Percentiles rank a stretch among this genome's conserved stretches.
Evolutionary conservation across 2,329 filamentous ascomycete species (phyloP).

Genomic region (Huntiella moniliformis): DNA sequence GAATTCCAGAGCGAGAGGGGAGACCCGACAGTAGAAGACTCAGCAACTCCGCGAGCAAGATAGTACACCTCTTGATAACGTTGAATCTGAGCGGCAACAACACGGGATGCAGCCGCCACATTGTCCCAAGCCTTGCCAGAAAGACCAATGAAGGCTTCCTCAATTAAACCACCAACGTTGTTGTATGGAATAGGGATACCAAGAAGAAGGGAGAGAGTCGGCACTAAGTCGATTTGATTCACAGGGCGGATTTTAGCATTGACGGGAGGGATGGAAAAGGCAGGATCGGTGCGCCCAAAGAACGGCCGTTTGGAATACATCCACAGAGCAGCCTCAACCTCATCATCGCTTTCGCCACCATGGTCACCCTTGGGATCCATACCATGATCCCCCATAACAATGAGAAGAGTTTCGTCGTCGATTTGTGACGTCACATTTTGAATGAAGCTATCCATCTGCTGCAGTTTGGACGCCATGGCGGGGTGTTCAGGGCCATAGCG

Average conservation of each 20-base stretch:
- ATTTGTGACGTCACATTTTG: constrained; percentile 50
- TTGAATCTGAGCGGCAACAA: constrained; percentile 71
- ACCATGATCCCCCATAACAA: constrained; percentile 98
- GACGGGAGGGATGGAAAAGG: constrained; percentile 37
- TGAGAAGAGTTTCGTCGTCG: constrained; percentile 70
- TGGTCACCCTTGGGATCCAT: constrained; percentile 98
- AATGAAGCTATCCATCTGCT: constrained; percentile 75
- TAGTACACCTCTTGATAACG: constrained; percentile 78
- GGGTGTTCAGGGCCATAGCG: constrained; percentile 84
- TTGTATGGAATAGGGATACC: constrained; percentile 93
- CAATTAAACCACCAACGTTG: constrained; percentile 79
- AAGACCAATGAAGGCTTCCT: constrained; percentile 69
- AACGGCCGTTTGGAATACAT: constrained; percentile 85
- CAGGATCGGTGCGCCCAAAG: constrained; percentile 58
- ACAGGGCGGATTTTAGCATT: constrained; percentile 60
- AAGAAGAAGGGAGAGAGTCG: constrained; percentile 70
- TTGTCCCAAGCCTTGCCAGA: constrained; percentile 56
- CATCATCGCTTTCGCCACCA: constrained; percentile 93
- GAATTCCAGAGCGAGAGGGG: constrained; percentile 28
- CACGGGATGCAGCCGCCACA: constrained; percentile 54
- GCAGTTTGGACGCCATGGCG: constrained; percentile 77
- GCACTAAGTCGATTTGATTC: constrained; percentile 86
- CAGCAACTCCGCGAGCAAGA: constrained; percentile 47
- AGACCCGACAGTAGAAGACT: constrained; percentile 28
- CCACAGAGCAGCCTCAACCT: constrained; percentile 87